Evolutionary conservation across 164 flowering plant species (phyloP).

Genomic region (Annona cherimola): DNA sequence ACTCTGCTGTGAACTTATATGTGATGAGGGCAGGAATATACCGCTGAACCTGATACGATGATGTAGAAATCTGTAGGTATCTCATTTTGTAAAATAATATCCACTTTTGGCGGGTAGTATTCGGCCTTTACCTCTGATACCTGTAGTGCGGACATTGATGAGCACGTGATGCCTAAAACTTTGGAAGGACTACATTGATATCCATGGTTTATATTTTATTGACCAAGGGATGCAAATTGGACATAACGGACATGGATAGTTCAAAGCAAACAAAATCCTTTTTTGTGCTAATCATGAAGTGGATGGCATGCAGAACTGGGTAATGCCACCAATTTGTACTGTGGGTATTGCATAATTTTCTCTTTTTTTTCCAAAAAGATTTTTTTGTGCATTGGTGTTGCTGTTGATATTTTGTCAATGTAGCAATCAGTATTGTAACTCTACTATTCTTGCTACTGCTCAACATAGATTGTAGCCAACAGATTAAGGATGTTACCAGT

Average conservation of each 20-base stretch:
- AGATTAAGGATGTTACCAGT: conserved; percentile 33
- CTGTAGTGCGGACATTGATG: conserved; percentile 25
- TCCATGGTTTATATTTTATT: neutral
- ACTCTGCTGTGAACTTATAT: neutral
- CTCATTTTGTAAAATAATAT: conserved; percentile 77
- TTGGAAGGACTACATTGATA: neutral
- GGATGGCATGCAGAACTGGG: neutral
- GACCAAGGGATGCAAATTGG: neutral
- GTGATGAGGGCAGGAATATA: conserved; percentile 21
- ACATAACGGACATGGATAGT: neutral
- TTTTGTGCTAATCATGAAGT: neutral
- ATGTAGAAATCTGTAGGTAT: conserved; percentile 85
- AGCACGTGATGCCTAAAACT: neutral
- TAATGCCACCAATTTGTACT: neutral
- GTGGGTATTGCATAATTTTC: neutral
- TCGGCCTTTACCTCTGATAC: conserved; percentile 88
- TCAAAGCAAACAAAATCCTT: no score
- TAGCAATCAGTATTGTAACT: neutral
- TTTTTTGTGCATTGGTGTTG: neutral
- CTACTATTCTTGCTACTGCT: neutral
- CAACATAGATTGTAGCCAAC: neutral
- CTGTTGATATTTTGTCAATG: neutral
- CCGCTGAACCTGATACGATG: conserved; percentile 80
- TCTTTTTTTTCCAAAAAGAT: no score
- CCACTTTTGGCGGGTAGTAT: conserved; percentile 86